Base-by-base conservation (phyloP, 495 filamentous ascomycete species). In the Penicillium pulvis region DNA sequence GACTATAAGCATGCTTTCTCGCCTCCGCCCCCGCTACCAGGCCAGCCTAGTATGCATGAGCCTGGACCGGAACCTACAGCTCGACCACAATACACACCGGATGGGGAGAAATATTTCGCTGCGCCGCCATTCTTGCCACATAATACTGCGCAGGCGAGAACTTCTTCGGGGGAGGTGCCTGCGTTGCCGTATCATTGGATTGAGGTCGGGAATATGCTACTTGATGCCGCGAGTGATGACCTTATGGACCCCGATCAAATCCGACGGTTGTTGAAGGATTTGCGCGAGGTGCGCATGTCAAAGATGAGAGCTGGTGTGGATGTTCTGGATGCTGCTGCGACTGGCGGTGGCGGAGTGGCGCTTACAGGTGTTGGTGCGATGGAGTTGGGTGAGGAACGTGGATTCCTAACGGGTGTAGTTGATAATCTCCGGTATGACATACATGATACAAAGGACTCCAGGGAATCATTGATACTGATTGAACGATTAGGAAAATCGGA, bases 181-280 rank as follows among this genome's bases (percentile, higher is more conserved):
- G 83, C 86, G 17, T 79, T 98, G 11, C 94, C 94, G 1, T 98
- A 93, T 65, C 93, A 97, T 73, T 98, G 92, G 92, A 81, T 96
- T 0, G 93, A 97, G 71, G 77, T 97, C 0, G 87, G 88, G 0
- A 91, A 94, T 69, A 83, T 93, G 69, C 78, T 98, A 39, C 82
- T 98, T 3, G 88, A 91, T 30, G 87, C 86, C 23, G 93, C 92
- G 24, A 82, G 83, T 8, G 93, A 98, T 72, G 93, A 98, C 68
- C 81, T 98, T 43, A 81, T 87, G 1, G 86, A 88, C 2, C 80
- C 89, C 9, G 89, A 91, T 59, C 81, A 84, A 62, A 87, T 95
- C 23, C 78, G 92, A 11, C 81, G 87, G 51, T 59, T 96, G 60
- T 62, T 98, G 67, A 79, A 93, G 56, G 92, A 95, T 67, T 70